Evolutionary conservation across 495 filamentous ascomycete genomes (phyloP).

Genomic region (Articulospora tetracladia): DNA sequence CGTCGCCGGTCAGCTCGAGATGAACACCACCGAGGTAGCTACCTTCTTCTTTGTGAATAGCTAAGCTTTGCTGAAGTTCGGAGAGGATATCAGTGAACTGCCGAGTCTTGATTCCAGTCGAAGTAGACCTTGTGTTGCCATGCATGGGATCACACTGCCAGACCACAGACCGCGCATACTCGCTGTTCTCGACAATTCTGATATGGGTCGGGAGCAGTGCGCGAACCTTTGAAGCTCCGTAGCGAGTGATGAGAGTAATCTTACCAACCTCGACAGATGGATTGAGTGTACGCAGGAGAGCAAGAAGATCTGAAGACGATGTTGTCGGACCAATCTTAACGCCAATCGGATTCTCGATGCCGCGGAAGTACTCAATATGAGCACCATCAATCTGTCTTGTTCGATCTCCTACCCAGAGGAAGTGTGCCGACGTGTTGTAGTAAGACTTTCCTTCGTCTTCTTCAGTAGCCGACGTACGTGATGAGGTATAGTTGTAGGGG

Average conservation of each 20-base stretch:
- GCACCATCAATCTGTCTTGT: constrained; percentile 89
- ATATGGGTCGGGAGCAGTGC: constrained; percentile 77
- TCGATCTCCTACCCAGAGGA: constrained; percentile 97
- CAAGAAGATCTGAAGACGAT: constrained; percentile 63
- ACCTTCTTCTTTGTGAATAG: constrained; percentile 76
- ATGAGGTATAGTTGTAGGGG: constrained; percentile 36
- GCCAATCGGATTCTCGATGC: constrained; percentile 90
- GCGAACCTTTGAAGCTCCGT: constrained; percentile 72
- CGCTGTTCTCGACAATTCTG: constrained; percentile 67
- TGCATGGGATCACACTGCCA: constrained; percentile 99
- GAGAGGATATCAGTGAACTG: constrained; percentile 81
- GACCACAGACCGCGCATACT: constrained; percentile 72
- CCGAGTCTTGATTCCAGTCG: constrained; percentile 79
- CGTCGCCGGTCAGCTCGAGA: constrained; percentile 90
- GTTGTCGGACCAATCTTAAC: constrained; percentile 94
- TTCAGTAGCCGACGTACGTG: constrained; percentile 4
- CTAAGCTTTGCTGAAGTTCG: constrained; percentile 74
- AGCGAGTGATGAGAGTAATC: constrained; percentile 92
- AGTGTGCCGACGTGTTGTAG: constrained; percentile 93
- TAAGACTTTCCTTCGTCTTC: constrained; percentile 42
- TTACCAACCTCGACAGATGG: constrained; percentile 79
- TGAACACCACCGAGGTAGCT: constrained; percentile 92
- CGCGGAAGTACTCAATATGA: constrained; percentile 96
- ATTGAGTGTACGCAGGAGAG: constrained; percentile 79
- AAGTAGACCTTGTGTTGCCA: constrained; percentile 72